Conservation (phyloP, 495 filamentous ascomycete species). For the Talaromyces proteolyticus region DNA sequence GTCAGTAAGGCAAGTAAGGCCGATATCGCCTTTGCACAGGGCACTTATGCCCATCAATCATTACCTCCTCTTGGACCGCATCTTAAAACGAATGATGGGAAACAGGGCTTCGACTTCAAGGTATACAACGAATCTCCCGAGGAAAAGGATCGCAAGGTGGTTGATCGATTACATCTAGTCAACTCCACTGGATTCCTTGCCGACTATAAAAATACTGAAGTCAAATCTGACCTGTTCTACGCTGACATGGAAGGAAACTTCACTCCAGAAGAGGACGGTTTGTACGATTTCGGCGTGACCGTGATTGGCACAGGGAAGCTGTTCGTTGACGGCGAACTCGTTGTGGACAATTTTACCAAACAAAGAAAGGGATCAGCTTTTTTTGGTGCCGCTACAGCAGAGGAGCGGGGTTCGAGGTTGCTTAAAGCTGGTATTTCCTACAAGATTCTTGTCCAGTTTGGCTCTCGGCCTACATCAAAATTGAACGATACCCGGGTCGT, state of each 20-base stretch:
- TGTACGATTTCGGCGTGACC: slow-evolving; percentile 71
- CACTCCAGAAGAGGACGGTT: slow-evolving; percentile 53
- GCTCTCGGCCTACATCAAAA: slow-evolving; percentile 56
- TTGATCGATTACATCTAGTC: slow-evolving; percentile 49
- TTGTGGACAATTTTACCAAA: slow-evolving; percentile 63
- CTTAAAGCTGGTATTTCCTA: slow-evolving; percentile 57
- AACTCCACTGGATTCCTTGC: slow-evolving; percentile 53
- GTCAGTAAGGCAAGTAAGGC: slow-evolving; percentile 49
- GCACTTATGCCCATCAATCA: slow-evolving; percentile 56
- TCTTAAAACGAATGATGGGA: slow-evolving; percentile 41
- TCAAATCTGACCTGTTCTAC: slow-evolving; percentile 50
- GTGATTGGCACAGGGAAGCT: slow-evolving; percentile 69
- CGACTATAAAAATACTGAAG: slow-evolving; percentile 56
- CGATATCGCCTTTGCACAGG: slow-evolving; percentile 38
- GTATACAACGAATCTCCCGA: slow-evolving; percentile 53
- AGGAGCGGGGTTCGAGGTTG: slow-evolving; percentile 50
- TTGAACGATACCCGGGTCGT: slow-evolving; percentile 45
- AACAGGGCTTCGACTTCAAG: slow-evolving; percentile 50
- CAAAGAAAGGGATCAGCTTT: slow-evolving; percentile 57
- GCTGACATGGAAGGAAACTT: slow-evolving; percentile 56
- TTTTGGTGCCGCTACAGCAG: slow-evolving; percentile 54
- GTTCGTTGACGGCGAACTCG: slow-evolving; percentile 60
- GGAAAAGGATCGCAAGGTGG: slow-evolving; percentile 33
- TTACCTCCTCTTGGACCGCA: slow-evolving; percentile 48
- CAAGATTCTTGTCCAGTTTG: slow-evolving; percentile 57